Percentiles rank a stretch among this genome's conserved stretches.
phyloP scores from a whole-genome alignment of 2,329 filamentous ascomycete genomes.

The Alternaria consortialis region DNA sequence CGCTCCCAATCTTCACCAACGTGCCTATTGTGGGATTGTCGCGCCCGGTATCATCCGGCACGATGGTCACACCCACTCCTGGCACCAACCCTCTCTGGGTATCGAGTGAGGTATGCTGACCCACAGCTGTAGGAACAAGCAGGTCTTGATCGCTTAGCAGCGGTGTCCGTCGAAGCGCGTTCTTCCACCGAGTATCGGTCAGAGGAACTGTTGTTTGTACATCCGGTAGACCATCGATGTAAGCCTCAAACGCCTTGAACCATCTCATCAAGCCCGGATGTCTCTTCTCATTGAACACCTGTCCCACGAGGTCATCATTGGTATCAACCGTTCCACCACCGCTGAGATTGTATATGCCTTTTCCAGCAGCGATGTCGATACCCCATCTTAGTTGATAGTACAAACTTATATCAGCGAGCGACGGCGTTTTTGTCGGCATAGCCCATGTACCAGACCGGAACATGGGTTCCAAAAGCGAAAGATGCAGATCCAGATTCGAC shows the following conservation, averaged over 20 bases:
- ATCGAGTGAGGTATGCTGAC: slow-evolving; percentile 40
- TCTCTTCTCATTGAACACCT: slow-evolving; percentile 50
- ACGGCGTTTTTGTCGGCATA: slow-evolving; percentile 47
- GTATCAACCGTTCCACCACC: slow-evolving; percentile 45
- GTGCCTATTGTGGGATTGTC: slow-evolving; percentile 50
- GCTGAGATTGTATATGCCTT: slow-evolving; percentile 48
- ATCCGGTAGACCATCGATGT: slow-evolving; percentile 42
- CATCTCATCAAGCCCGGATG: slow-evolving; percentile 50
- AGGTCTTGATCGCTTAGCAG: slow-evolving; percentile 23
- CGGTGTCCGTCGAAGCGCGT: slow-evolving; percentile 3
- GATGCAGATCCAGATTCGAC: slow-evolving; percentile 49
- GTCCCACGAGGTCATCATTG: slow-evolving; percentile 23
- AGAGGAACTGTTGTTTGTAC: slow-evolving; percentile 30
- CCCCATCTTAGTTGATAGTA: slow-evolving; percentile 54
- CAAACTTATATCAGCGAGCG: slow-evolving; percentile 49
- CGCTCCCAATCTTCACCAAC: slow-evolving; percentile 50
- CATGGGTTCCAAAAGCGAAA: slow-evolving; percentile 50
- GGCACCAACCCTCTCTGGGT: slow-evolving; percentile 38
- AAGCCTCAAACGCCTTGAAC: slow-evolving; percentile 48
- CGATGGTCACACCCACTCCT: slow-evolving; percentile 45
- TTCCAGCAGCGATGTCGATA: slow-evolving; percentile 49
- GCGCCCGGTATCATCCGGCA: slow-evolving; percentile 54
- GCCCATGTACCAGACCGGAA: slow-evolving; percentile 45
- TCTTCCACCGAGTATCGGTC: slow-evolving; percentile 17
- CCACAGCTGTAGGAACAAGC: slow-evolving; percentile 44